Conservation (phyloP, 495 filamentous ascomycete genomes). For the Chaetomium cochliodes region DNA sequence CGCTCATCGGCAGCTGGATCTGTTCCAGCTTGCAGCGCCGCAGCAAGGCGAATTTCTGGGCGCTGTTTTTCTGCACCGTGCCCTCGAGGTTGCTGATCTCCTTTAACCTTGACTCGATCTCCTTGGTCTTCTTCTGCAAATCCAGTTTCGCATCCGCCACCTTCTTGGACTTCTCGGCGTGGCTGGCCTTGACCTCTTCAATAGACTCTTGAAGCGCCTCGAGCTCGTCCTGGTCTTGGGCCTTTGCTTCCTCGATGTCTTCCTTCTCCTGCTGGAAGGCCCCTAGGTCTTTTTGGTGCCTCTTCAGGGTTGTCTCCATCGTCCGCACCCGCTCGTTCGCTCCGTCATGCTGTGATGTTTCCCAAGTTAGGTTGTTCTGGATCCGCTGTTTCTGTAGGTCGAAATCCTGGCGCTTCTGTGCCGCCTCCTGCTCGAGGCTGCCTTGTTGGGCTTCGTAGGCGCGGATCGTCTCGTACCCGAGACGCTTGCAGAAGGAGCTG, state of each 20-base stretch:
- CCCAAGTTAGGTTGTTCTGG: conserved; percentile 75
- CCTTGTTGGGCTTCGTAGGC: conserved; percentile 93
- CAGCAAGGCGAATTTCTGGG: conserved; percentile 77
- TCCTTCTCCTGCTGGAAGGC: conserved; percentile 72
- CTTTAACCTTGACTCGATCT: conserved; percentile 76
- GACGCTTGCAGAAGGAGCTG: conserved; percentile 76
- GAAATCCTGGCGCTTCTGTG: conserved; percentile 82
- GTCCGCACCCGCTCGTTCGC: conserved; percentile 67
- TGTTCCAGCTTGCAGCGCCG: conserved; percentile 91
- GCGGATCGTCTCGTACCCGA: conserved; percentile 86
- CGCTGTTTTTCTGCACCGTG: conserved; percentile 77
- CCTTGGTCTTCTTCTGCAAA: conserved; percentile 76
- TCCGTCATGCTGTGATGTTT: conserved; percentile 64
- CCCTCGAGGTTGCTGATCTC: conserved; percentile 75
- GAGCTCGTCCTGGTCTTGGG: conserved; percentile 70
- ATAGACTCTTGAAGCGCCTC: conserved; percentile 72
- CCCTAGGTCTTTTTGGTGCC: conserved; percentile 63
- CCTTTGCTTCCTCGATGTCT: conserved; percentile 67
- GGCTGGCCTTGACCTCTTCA: conserved; percentile 61
- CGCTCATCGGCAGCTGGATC: conserved; percentile 76
- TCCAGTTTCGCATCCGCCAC: conserved; percentile 80
- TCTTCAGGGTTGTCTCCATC: conserved; percentile 63
- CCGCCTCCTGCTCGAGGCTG: conserved; percentile 80
- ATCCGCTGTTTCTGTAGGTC: conserved; percentile 78
- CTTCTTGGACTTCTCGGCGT: conserved; percentile 67